Percentiles rank a stretch among this genome's conserved stretches.
Evolutionary conservation across 208 protist species (phyloP).

Genomic region (Leishmania lainsoni): DNA sequence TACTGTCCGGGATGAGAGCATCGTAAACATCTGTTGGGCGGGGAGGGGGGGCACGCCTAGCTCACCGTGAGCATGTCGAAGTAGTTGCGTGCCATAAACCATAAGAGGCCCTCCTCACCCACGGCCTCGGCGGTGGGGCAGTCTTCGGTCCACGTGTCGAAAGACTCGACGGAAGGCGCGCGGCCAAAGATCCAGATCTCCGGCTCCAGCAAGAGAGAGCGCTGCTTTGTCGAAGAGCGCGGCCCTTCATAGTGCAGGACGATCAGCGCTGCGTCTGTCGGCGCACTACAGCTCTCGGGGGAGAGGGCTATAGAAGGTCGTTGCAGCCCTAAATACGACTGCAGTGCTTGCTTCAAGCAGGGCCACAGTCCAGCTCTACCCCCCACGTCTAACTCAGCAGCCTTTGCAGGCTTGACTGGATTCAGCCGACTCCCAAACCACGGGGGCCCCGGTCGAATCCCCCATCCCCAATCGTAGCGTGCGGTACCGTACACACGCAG

Average conservation of each 20-base stretch:
- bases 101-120: conserved; percentile 59
- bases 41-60: not conserved
- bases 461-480: conserved; percentile 89
- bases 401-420: conserved; percentile 6
- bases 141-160: conserved; percentile 68
- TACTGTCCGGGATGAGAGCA: not conserved
- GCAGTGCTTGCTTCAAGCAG: not conserved
- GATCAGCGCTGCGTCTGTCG: conserved; percentile 62
- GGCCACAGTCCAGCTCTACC: not conserved
- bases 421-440: conserved; percentile 76
- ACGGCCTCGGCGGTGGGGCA: conserved; percentile 62
- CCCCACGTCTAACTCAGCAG: no score
- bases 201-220: conserved; percentile 74
- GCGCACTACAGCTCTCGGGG: not conserved
- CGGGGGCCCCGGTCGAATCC: conserved; percentile 56
- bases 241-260: conserved; percentile 91
- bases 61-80: conserved; percentile 66
- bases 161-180: conserved; percentile 62
- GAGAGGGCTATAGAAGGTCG: not conserved
- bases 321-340: not conserved
- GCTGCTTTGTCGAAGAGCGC: conserved; percentile 53
- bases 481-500: conserved; percentile 78
- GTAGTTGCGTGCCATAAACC: conserved; percentile 81
- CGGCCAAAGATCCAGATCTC: conserved; percentile 73
- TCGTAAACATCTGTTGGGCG: not conserved